Evolutionary conservation across 1,139 yeast species (phyloP), one percentile per base, ranked within the genome.

Genomic region (Candida sanyaensis): DNA sequence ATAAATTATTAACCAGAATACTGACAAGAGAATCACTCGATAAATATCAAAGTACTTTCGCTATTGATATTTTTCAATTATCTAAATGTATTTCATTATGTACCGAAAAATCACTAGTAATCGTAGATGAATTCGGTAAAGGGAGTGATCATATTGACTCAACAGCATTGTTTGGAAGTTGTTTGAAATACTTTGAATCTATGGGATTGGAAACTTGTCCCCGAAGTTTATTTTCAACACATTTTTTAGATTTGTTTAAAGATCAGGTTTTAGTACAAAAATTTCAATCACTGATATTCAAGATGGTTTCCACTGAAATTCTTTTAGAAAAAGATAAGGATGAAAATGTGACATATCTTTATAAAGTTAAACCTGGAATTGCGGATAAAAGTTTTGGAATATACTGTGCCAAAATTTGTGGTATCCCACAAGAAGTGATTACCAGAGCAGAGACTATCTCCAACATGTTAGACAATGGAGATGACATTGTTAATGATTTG

Each of bases 101-200:
- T 34, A 70, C 78, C 0, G 57, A 61, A 0, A 63, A 56, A 41
- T 74, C 79, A 6, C 52, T 78, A 23, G 47, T 78, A 1, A 54
- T 78, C 6, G 64, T 78, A 23, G 83, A 78, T 58, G 83, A 79
- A 52, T 77, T 75, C 60, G 83, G 83, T 0, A 73, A 77, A 45
- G 83, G 83, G 0, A 78, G 80, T 0, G 79, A 74, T 56, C 54
- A 66, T 1, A 51, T 64, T 30, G 80, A 77, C 52, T 81, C 81
- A 0, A 77, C 78, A 0, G 67, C 78, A 0, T 49, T 77, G 12
- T 65, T 75, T 49, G 79, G 77, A 1, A 59, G 77, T 0, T 56
- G 71, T 10, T 53, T 77, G 10, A 61, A 61, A 24, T 50, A 59
- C 13, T 51, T 73, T 6, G 41, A 50, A 9, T 50, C 59, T 1